phyloP scores from a whole-genome alignment of 768 basidiomycete species.

The Symmetrospora coprosmae region DNA sequence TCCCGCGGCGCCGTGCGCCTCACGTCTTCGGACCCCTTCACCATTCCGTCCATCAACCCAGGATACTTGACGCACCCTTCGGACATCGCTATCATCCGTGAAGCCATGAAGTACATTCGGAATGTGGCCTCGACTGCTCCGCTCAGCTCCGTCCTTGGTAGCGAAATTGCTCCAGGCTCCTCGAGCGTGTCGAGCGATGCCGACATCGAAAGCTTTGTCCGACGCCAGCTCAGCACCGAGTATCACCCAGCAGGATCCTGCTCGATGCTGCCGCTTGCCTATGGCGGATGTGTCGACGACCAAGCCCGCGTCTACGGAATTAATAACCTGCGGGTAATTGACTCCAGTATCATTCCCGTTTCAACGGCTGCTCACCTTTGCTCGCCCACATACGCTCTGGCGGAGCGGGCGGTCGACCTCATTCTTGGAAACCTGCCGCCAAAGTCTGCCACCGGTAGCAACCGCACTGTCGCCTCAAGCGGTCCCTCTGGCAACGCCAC shows the following conservation, averaged over 20 bases:
- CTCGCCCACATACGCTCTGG: constrained; percentile 41
- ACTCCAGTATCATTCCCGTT: constrained; percentile 33
- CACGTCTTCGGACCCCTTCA: constrained; percentile 49
- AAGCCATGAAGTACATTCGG: constrained; percentile 36
- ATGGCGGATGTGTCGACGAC: constrained; percentile 43
- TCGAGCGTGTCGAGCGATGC: constrained; percentile 35
- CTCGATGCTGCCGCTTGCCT: constrained; percentile 40
- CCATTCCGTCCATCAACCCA: constrained; percentile 46
- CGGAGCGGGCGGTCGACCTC: constrained; percentile 41
- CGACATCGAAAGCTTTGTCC: constrained; percentile 34
- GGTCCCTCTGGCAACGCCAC: too few species aligned
- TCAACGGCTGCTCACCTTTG: constrained; percentile 27
- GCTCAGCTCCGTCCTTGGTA: constrained; percentile 34
- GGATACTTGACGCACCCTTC: constrained; percentile 39
- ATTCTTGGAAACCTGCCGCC: neutral
- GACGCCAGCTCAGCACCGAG: constrained; percentile 29
- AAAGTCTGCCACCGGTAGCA: neutral
- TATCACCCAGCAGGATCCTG: constrained; percentile 43
- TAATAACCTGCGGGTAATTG: constrained; percentile 40
- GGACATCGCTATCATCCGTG: constrained; percentile 35
- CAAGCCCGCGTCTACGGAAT: constrained; percentile 42
- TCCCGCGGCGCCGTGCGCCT: constrained; percentile 54
- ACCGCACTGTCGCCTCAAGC: too few species aligned
- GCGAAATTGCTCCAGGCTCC: constrained; percentile 37
- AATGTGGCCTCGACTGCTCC: constrained; percentile 37